These are phyloP conservation scores for Cicer pinnatifidum DNA, from an alignment of 306 rosid species.

Conservation along the genomic window DNA sequence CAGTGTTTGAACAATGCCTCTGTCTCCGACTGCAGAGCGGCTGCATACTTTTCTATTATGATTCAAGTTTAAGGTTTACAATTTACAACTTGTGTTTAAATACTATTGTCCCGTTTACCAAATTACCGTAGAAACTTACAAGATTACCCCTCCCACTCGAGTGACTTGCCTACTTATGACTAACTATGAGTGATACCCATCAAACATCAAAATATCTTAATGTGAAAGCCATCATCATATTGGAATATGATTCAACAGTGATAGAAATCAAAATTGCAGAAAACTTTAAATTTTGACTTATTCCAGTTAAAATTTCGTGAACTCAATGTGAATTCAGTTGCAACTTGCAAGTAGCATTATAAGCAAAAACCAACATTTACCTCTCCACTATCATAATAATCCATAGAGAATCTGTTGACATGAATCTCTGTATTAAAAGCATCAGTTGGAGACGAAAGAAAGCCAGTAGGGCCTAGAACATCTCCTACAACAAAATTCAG, in stretches of 20 bases:
- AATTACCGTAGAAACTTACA: no score
- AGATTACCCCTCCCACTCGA: no score
- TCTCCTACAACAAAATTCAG: constrained; percentile 91
- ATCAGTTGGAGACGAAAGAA: constrained; percentile 80
- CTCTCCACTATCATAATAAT: constrained; percentile 90
- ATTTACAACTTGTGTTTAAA: no score
- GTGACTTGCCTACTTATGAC: no score
- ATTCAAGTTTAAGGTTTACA: no score
- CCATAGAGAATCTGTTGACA: constrained; percentile 91
- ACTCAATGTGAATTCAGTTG: constrained; percentile 13
- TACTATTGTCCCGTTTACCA: no score
- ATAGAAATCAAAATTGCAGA: constrained; percentile 32
- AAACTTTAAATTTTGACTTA: background rate
- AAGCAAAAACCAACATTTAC: constrained; percentile 51
- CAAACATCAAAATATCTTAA: constrained; percentile 18
- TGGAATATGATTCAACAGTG: constrained; percentile 20
- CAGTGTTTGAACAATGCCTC: no score
- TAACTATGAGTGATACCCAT: no score
- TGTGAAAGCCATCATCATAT: background rate
- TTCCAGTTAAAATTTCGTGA: constrained; percentile 18
- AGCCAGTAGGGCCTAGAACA: constrained; percentile 80
- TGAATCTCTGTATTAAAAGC: constrained; percentile 90
- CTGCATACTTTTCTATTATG: no score
- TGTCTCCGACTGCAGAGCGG: no score
- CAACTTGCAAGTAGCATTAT: constrained; percentile 18